phyloP scores from a whole-genome alignment of 176 grass and related monocot genomes.

The Phragmites australis region DNA sequence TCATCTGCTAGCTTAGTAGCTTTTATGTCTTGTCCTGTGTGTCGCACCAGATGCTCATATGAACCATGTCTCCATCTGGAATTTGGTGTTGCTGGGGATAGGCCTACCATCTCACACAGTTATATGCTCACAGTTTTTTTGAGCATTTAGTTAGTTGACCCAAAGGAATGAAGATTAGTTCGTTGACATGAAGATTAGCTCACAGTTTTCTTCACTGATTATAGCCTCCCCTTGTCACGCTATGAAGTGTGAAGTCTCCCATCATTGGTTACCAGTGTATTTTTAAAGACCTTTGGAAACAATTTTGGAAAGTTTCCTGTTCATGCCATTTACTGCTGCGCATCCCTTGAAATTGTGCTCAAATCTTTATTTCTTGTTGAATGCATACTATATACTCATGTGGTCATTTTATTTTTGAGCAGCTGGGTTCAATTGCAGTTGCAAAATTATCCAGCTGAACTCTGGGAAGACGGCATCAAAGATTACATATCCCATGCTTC shows the following conservation, averaged over 20 bases:
- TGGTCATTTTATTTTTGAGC: constrained; percentile 39
- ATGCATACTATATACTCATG: constrained; percentile 13
- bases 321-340: not conserved
- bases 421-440: constrained; percentile 92
- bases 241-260: not conserved
- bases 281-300: not conserved
- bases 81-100: not conserved
- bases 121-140: not conserved
- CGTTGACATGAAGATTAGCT: not conserved
- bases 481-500: constrained; percentile 82
- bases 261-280: not conserved
- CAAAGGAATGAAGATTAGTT: not conserved
- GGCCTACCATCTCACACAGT: not conserved
- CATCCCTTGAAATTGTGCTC: not conserved
- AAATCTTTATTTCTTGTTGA: not conserved
- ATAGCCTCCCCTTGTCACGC: not conserved
- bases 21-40: not conserved
- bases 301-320: not conserved
- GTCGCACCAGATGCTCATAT: not conserved
- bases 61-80: not conserved
- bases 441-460: constrained; percentile 76
- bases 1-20: constrained; percentile 7
- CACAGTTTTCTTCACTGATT: not conserved
- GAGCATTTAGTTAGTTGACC: not conserved
- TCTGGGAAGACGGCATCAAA: constrained; percentile 83